These are phyloP conservation scores for Durusdinium trenchii DNA, from an alignment of 73 alveolate species.

Conservation along the genomic window DNA sequence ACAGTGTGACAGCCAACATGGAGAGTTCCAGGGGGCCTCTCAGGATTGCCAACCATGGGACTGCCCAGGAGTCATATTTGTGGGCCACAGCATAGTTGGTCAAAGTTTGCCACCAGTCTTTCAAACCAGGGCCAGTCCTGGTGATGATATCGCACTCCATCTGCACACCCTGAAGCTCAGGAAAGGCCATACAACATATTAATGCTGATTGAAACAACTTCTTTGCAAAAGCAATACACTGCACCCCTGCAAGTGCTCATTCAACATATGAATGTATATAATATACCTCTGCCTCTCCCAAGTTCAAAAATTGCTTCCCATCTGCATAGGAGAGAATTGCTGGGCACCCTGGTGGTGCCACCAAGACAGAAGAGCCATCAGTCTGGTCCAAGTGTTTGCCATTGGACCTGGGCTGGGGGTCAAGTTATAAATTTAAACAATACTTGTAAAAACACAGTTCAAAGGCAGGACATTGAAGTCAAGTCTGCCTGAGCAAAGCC, in stretches of 20 bases:
- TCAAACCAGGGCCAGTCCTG: background rate
- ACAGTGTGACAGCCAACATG: too few relatives aligned
- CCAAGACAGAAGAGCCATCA: background rate
- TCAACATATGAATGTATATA: too few relatives aligned
- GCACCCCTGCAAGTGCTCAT: too few relatives aligned
- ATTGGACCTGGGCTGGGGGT: background rate
- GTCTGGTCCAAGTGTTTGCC: conserved; percentile 24
- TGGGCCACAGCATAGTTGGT: background rate
- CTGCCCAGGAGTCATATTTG: conserved; percentile 10
- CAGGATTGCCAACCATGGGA: background rate
- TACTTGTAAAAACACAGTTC: background rate
- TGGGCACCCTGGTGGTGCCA: background rate
- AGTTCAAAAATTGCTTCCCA: background rate
- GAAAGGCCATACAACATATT: too few relatives aligned
- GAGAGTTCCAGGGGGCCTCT: background rate
- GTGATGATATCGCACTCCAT: conserved; percentile 4
- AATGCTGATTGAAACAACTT: too few relatives aligned
- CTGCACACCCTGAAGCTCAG: background rate
- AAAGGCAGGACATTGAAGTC: background rate
- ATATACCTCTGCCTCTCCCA: too few relatives aligned
- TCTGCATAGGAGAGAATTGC: background rate
- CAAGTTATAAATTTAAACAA: background rate
- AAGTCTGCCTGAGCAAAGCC: background rate
- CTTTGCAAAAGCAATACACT: too few relatives aligned
- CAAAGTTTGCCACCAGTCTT: background rate